Evolutionary conservation across 306 rosid genomes (phyloP), one percentile per base, ranked within the genome.

Genomic region (Sicyos baderoa): DNA sequence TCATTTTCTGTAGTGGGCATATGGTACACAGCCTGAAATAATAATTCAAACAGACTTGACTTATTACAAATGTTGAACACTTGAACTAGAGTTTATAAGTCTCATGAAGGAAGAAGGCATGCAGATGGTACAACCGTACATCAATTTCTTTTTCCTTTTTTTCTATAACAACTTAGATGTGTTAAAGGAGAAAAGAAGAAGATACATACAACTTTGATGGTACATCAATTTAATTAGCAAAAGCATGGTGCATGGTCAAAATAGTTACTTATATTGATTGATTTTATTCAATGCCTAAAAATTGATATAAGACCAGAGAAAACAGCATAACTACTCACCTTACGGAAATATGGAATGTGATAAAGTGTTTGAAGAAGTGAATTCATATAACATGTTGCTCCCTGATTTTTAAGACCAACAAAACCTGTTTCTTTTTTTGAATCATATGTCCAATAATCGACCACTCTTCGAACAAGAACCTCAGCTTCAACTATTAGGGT

Each of bases 1-100:
- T 90, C 96, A 77, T 87, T 90, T 84, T 90, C 96, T 51, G 95
- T 90, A 44, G 96, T 90, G 27, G 96, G 96, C 96, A 90, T 90
- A 54, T 90, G 96, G 77, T 90, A 90, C 72, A 90, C 96, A 68
- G 96, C 96, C 96, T 90, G 91, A 77, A 81, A 85, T 68, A 75
- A 42, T 67, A 60, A 54, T 78, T 42, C 69, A 72, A 79, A 61
- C 71, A 73, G 29, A 44, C n/a, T 67, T 66, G 49, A 67, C 9
- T 67, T 60, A 15, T 60, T 8, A 7, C 1, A 22, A 9, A 25
- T 48, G 56, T 12, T 51, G 27, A 49, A 29, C 3, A 15, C 7
- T 23, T 50, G 48, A 47, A 25, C 5, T 22, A 9, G 44, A 66
- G 7, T 7, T 5, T 66, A 5, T 47, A 42, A 5, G 40, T 23